Evolutionary conservation across 2,329 filamentous ascomycete species (phyloP).

Genomic region (Aspergillus transmontanensis): DNA sequence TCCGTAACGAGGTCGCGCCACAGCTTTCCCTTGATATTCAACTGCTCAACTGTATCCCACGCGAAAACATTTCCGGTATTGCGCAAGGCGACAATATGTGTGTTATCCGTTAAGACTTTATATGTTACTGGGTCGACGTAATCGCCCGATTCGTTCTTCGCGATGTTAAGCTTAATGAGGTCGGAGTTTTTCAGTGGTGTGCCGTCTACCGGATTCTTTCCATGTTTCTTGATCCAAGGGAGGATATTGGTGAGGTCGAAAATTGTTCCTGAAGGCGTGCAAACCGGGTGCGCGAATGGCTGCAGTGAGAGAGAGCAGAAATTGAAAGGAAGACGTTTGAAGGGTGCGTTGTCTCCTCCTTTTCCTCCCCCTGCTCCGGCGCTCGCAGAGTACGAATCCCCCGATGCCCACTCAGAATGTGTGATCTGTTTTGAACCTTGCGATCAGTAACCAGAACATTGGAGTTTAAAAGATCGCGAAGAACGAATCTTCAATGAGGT

Average conservation of each 20-base stretch:
- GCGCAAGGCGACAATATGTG: conserved; percentile 86
- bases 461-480: background rate
- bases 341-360: conserved; percentile 61
- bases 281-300: conserved; percentile 92
- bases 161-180: conserved; percentile 86
- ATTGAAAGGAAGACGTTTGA: conserved; percentile 93
- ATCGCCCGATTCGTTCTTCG: conserved; percentile 87
- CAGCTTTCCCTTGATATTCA: conserved; percentile 97
- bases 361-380: conserved; percentile 66
- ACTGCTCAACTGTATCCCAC: conserved; percentile 89
- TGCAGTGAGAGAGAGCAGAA: conserved; percentile 96
- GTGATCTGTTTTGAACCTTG: conserved; percentile 65
- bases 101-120: conserved; percentile 98
- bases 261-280: conserved; percentile 81
- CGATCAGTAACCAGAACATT: conserved; percentile 15
- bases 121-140: conserved; percentile 96
- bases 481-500: conserved; percentile 3
- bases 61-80: conserved; percentile 93
- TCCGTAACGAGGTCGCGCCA: conserved; percentile 92
- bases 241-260: conserved; percentile 95
- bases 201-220: conserved; percentile 88
- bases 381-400: conserved; percentile 83
- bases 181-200: conserved; percentile 76
- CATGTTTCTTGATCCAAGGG: conserved; percentile 90
- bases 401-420: conserved; percentile 95